Base-by-base conservation (phyloP, 306 rosid genomes). In the Myrica gale region DNA sequence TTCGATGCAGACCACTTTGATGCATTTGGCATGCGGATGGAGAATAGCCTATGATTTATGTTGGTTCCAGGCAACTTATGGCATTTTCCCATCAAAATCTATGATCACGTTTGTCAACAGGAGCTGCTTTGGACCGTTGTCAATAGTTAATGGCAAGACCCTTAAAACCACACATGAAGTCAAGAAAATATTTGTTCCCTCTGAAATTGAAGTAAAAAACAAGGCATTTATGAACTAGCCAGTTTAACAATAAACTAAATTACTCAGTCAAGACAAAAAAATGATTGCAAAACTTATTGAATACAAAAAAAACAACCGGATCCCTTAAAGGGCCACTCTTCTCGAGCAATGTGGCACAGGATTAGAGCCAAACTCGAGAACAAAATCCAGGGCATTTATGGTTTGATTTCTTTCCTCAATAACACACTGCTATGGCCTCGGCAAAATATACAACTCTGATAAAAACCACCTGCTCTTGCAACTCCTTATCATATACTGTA, bases 361-460 rank as follows among this genome's bases (percentile, higher is more conserved):
- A 83, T 79, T 54, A 79, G 37, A 32, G 85, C 89, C 91, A 81
- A 53, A 71, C 65, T 19, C 54, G 69, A 78, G 83, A 86, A 79
- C 91, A 90, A 95, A 90, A 85, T 89, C 92, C 91, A 79, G 79
- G 84, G 88, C 86, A 42, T 78, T 88, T 77, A 84, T 83, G 92
- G 88, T 86, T 87, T 74, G 20, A 70, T 43, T 77, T 85, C 74
- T 84, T 82, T 82, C 88, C 94, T 82, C 89, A 80, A 79, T 76
- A 90, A 85, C 89, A 83, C 95, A 84, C 80, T 74, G 80, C 93
- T 88, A 88, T 76, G 83, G 87, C 91, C 88, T 78, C 82, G 74
- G 82, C 80, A 82, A 87, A 84, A 89, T 95, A 84, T 92, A 95
- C 97, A 95, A 77, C 93, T 92, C 91, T 15, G 54, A 85, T 75